Evolutionary conservation across 768 basidiomycete genomes (phyloP).

Genomic region (Amanita inopinata): DNA sequence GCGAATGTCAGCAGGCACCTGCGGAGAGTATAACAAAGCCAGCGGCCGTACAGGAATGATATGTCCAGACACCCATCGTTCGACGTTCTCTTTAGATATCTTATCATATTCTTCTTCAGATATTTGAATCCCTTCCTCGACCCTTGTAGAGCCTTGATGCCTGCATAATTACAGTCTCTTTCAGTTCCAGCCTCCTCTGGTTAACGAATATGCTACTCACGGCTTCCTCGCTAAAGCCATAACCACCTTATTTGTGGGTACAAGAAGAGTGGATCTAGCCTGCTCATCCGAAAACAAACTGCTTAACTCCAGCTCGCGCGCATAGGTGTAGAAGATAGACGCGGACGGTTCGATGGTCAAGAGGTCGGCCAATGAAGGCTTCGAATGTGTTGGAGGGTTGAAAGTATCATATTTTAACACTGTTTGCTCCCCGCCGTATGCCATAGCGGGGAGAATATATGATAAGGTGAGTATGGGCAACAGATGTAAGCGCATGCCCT

Average conservation of each 20-base stretch:
- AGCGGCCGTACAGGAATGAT: conserved; percentile 57
- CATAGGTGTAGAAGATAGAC: conserved; percentile 81
- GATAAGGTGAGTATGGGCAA: conserved; percentile 1
- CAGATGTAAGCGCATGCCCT: background rate
- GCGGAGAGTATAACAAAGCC: no score
- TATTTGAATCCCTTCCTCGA: conserved; percentile 40
- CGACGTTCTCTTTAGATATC: conserved; percentile 54
- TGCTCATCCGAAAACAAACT: conserved; percentile 30
- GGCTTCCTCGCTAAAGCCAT: conserved; percentile 76
- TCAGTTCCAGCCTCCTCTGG: no score
- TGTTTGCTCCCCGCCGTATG: conserved; percentile 2
- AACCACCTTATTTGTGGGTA: conserved; percentile 82
- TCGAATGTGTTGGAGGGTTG: conserved; percentile 28
- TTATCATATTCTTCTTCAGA: conserved; percentile 60
- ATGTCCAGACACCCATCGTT: conserved; percentile 75
- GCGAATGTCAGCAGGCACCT: background rate
- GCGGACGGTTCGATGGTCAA: conserved; percentile 67
- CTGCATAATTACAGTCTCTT: conserved; percentile 25
- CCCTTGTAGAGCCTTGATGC: conserved; percentile 42
- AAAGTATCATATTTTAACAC: conserved; percentile 10
- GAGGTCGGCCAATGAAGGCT: conserved; percentile 62
- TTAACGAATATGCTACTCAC: conserved; percentile 37
- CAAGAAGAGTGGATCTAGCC: conserved; percentile 52
- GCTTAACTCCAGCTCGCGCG: conserved; percentile 61
- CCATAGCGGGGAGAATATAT: background rate